Conservation (phyloP, 306 rosid genomes). For the Cucumis cinereus region DNA sequence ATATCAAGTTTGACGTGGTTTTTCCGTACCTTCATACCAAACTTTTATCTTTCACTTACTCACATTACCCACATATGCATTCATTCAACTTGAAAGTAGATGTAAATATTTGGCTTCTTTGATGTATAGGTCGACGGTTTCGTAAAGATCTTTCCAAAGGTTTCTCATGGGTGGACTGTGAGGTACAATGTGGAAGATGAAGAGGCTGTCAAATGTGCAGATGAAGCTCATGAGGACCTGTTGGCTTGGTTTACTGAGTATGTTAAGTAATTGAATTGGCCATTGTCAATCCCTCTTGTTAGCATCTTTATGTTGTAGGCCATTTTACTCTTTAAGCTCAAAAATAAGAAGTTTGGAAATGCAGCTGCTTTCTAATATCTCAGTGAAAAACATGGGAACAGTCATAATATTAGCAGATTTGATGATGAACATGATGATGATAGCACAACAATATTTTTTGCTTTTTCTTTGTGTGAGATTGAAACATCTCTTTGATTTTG, state of each 20-base stretch:
- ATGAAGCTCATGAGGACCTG: conserved; percentile 55
- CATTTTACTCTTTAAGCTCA: not conserved
- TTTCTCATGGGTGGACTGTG: conserved; percentile 52
- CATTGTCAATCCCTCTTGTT: not conserved
- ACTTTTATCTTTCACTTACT: not conserved
- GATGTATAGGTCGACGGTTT: conserved; percentile 31
- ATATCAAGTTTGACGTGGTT: not conserved
- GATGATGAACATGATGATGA: not conserved
- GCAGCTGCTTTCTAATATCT: not conserved
- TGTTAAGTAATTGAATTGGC: not conserved
- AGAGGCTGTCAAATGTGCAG: conserved; percentile 34
- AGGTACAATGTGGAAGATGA: conserved; percentile 37
- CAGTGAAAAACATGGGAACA: not conserved
- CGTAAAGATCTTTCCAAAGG: conserved; percentile 48
- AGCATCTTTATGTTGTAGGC: not conserved
- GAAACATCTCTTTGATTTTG: not conserved
- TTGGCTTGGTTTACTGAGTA: conserved; percentile 40
- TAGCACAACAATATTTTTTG: not conserved
- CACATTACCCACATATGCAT: not conserved
- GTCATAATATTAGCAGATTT: not conserved
- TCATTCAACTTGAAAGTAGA: not conserved
- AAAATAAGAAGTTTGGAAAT: not conserved
- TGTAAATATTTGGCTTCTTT: not conserved
- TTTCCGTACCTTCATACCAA: not conserved
- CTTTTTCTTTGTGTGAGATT: not conserved